Conservation (phyloP, 148 eudicot species). For the Vaccinium myrtillus region DNA sequence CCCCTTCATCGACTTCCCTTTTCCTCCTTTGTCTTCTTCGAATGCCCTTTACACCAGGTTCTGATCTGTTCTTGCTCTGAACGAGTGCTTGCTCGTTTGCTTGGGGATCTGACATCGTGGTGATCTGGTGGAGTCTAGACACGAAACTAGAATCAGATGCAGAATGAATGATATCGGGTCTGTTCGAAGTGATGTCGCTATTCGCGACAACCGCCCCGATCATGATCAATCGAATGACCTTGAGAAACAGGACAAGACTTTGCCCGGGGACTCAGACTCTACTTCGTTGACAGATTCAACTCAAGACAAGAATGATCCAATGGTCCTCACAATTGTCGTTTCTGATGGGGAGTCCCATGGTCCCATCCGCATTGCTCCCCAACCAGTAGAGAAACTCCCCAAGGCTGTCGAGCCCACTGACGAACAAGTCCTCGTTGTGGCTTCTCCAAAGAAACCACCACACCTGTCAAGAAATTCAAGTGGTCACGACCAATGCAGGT, state of each 20-base stretch:
- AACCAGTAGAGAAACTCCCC: neutral
- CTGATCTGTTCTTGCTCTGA: no score
- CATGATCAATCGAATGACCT: neutral
- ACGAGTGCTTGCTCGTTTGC: no score
- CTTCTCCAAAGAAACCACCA: conserved; percentile 5
- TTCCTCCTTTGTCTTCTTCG: no score
- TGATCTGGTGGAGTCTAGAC: conserved; percentile 2
- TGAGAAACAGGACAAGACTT: conserved; percentile 1
- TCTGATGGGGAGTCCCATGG: neutral
- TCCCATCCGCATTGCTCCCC: neutral
- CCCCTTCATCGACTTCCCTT: no score
- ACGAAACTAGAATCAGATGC: conserved; percentile 1
- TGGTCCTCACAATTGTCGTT: conserved; percentile 8
- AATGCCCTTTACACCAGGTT: neutral
- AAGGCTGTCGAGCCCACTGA: neutral
- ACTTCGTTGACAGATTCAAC: neutral
- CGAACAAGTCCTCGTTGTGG: neutral
- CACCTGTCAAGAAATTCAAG: conserved; percentile 8
- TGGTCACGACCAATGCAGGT: conserved; percentile 14
- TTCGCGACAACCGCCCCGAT: neutral
- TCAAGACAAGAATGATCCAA: neutral
- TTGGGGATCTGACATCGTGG: neutral
- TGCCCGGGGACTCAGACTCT: neutral
- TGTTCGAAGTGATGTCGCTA: neutral
- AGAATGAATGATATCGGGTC: neutral